Evolutionary conservation across 2,329 filamentous ascomycete genomes (phyloP).

Genomic region (Claviceps sp.): DNA sequence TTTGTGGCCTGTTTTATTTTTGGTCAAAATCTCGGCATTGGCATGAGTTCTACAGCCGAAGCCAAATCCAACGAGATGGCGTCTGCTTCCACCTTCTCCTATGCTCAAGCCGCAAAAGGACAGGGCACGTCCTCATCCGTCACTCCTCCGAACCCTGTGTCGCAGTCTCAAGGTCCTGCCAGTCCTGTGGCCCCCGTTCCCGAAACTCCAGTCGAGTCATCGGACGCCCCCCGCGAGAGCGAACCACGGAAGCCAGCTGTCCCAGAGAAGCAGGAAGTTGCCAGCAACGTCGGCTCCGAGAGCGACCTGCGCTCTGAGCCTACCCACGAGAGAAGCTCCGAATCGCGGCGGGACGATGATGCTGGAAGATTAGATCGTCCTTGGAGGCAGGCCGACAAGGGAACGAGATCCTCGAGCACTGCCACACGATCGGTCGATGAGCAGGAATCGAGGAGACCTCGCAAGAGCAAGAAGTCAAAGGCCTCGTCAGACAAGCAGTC

Average conservation of each 20-base stretch:
- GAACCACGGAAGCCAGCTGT: constrained; percentile 11
- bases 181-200: constrained; percentile 12
- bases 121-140: constrained; percentile 31
- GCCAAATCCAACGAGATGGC: constrained; percentile 32
- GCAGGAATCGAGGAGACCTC: constrained; percentile 27
- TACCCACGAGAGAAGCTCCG: constrained; percentile 18
- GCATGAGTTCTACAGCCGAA: constrained; percentile 14
- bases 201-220: constrained; percentile 15
- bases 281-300: constrained; percentile 23
- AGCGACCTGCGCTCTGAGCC: constrained; percentile 23
- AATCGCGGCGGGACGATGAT: constrained; percentile 26
- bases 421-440: constrained; percentile 56
- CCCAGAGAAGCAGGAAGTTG: constrained; percentile 21
- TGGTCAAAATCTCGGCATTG: constrained; percentile 1
- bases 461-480: constrained; percentile 50
- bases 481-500: constrained; percentile 26
- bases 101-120: constrained; percentile 90
- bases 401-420: constrained; percentile 47
- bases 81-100: constrained; percentile 60
- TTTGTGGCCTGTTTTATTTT: neutral
- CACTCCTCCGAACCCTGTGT: constrained; percentile 12
- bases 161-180: constrained; percentile 15
- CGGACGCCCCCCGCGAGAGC: constrained; percentile 11
- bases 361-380: constrained; percentile 24
- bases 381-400: constrained; percentile 28